Evolutionary conservation across 208 protist species (phyloP), one percentile per base, ranked within the genome.

Genomic region (Crithidia bombi): DNA sequence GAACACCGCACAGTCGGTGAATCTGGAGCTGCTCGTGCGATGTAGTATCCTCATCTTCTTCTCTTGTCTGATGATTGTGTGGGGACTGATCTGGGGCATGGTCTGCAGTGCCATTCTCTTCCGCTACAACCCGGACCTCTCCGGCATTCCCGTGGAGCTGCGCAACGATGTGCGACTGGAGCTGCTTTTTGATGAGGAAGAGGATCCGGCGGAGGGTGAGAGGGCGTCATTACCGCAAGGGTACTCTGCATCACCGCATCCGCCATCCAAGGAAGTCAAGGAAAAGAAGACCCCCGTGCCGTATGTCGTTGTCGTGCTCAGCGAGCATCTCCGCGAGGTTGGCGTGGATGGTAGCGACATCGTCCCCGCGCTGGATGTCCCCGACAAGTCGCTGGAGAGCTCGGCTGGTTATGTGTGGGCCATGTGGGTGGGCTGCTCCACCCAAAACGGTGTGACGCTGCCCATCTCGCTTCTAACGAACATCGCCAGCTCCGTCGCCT

Each of bases 371-470:
- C 52, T 94, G 25, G 79, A 82, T 28, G 67, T 78, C 11, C 86
- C 89, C 2, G 63, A 65, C 36, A 65, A 78, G 35, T 78, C 79
- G 63, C 75, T 81, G 44, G 87, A 95, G 70, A 74, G 88, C 39
- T 76, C 78, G 49, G 83, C 79, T 3, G 83, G 84, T 26, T 91
- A 92, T 68, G 39, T 55, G 44, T 91, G 81, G 76, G 86, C 74
- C 15, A 73, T 73, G 26, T 69, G 71, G 55, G 39, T 93, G 12
- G 87, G 76, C 59, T 90, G 78, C 70, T 84, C 81, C 30, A 79
- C 90, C 39, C 86, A 86, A 64, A 95, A 95, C 75, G 83, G 75
- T 54, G 79, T 95, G 5, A 91, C 90, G 33, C 75, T 92, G 39
- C 90, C 87, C 15, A 79, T 95, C 26, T 90, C 87, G 2, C 65